phyloP scores from a whole-genome alignment of 306 rosid species.

The Sechiopsis laciniata region DNA sequence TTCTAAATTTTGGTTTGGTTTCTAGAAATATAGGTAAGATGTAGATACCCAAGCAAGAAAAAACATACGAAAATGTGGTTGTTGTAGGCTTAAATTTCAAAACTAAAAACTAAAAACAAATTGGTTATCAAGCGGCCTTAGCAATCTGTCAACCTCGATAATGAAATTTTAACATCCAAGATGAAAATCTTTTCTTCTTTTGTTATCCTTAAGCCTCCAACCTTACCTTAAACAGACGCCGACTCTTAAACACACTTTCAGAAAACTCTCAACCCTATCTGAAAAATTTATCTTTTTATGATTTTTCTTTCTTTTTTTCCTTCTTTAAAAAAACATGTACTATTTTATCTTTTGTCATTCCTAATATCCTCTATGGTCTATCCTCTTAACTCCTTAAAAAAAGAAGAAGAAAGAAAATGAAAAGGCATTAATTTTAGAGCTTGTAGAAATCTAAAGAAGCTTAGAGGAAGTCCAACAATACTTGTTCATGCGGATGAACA shows the following conservation, averaged over 20 bases:
- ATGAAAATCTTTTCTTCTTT: not conserved
- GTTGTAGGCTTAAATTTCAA: too few relatives aligned
- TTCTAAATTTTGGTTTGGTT: too few relatives aligned
- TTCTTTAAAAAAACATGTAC: not conserved
- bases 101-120: too few relatives aligned
- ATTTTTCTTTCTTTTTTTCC: not conserved
- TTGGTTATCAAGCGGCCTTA: too few relatives aligned
- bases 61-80: too few relatives aligned
- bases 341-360: not conserved
- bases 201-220: slow-evolving; percentile 1
- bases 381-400: slow-evolving; percentile 7
- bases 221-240: not conserved
- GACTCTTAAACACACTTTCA: not conserved
- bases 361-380: not conserved
- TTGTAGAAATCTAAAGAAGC: not conserved
- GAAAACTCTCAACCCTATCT: not conserved
- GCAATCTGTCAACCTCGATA: too few relatives aligned
- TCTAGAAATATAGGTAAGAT: too few relatives aligned
- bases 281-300: not conserved
- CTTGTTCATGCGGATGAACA: slow-evolving; percentile 53
- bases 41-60: too few relatives aligned
- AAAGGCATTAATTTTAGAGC: not conserved
- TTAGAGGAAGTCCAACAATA: slow-evolving; percentile 18
- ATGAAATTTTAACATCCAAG: not conserved
- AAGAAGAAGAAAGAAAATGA: not conserved